Evolutionary conservation across 1,284 basidiomycete species (phyloP), one percentile per base, ranked within the genome.

Genomic region (Leccinum subrobustum): DNA sequence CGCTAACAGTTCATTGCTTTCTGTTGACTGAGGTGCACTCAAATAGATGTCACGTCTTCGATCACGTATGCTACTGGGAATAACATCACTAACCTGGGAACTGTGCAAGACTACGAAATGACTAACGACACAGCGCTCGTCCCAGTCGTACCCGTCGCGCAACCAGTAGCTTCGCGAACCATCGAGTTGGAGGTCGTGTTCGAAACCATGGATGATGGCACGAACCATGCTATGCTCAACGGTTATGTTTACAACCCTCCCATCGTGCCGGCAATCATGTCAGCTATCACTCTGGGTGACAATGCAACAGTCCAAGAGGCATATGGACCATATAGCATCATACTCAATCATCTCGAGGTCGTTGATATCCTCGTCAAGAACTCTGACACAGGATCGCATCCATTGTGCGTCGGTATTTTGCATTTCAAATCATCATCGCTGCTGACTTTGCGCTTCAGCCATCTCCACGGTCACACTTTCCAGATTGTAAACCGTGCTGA

Each of bases 291-390:
- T 20, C 86, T 96, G 68, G 93, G 91, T 8, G 66, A 77, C 23
- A 90, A 94, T 72, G 88, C 93, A 6, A 85, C 83, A n/a, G 76
- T 78, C 20, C 74, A 76, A 35, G 72, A 70, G n/a, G 87, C 92
- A 9, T 98, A 97, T 74, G 95, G 95, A 11, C 85, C 91, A 7
- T 82, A 83, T 68, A 87, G 86, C 65, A 86, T 91, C 68, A 80
- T 96, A 7, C 73, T 96, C 33, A 78, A 92, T 37, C 86, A 93
- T 69, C 77, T 87, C 48, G 85, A 92, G 9, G 88, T 91, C 3
- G 77, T 98, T 54, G 88, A 97, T 73, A 79, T 98, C 57, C 84
- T 89, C 1, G 76, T 97, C 54, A 86, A 88, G 73, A 97, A 96
- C 74, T 81, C 80, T n/a, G 91, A 93, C 72, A 78, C 78, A 0